A percentile compares a stretch with the other conserved stretches of the same genome.
Conservation (phyloP, 2,329 filamentous ascomycete genomes). For the Alternaria novae-zelandiae region DNA sequence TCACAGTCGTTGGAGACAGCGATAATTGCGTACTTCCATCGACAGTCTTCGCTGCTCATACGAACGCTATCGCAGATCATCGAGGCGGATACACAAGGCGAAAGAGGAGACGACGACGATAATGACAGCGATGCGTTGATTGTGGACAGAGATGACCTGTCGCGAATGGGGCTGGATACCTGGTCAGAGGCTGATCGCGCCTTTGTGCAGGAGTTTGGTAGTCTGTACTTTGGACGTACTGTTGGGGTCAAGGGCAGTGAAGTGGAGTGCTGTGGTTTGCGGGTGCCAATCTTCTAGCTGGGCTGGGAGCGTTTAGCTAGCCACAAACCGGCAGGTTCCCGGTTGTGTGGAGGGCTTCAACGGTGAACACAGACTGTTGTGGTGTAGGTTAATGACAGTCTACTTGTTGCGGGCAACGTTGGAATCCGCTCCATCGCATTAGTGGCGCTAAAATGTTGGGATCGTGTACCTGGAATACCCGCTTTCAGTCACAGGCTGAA, state of each 20-base stretch:
- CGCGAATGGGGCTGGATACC: constrained; percentile 76
- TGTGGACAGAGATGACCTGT: constrained; percentile 69
- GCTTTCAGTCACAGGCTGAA: constrained; percentile 3
- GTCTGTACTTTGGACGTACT: constrained; percentile 69
- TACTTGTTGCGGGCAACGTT: neutral
- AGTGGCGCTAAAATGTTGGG: neutral
- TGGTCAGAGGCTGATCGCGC: constrained; percentile 75
- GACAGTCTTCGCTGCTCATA: constrained; percentile 71
- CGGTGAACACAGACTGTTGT: neutral
- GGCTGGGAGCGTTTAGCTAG: neutral
- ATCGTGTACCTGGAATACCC: constrained; percentile 16
- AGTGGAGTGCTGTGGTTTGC: constrained; percentile 76
- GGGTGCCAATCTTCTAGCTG: constrained; percentile 54
- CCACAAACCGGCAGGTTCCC: constrained; percentile 11
- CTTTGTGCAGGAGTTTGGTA: constrained; percentile 69
- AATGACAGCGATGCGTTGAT: constrained; percentile 50
- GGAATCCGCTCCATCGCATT: neutral
- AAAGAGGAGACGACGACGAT: constrained; percentile 41
- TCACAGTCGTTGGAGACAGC: constrained; percentile 67
- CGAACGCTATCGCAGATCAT: constrained; percentile 68
- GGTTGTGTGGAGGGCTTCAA: neutral
- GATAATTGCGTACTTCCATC: constrained; percentile 82
- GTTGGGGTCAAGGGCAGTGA: constrained; percentile 70
- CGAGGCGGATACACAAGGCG: constrained; percentile 55
- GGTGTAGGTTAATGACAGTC: neutral